These are phyloP conservation scores for Aspergillus flavus DNA, from an alignment of 2,329 filamentous ascomycete species.

Conservation along the genomic window DNA sequence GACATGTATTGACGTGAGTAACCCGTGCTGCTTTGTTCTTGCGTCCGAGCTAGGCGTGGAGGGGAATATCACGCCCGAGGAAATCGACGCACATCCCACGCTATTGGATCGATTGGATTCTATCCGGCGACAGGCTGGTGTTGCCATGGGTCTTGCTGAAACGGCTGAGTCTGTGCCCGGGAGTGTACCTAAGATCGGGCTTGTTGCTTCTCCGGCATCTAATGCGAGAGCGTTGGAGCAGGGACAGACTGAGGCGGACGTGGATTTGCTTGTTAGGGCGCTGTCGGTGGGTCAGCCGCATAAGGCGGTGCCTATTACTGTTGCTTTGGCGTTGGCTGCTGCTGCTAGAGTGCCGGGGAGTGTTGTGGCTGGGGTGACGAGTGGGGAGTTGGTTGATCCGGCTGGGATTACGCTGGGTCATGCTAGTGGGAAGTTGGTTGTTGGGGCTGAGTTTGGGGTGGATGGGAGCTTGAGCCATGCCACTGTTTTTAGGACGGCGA, in stretches of 20 bases:
- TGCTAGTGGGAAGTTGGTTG: conserved; percentile 50
- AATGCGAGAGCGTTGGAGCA: conserved; percentile 10
- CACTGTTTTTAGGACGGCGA: conserved; percentile 52
- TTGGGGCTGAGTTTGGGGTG: conserved; percentile 44
- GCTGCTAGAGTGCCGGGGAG: conserved; percentile 50
- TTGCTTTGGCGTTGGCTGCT: conserved; percentile 54
- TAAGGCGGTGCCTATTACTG: conserved; percentile 59
- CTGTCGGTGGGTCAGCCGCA: conserved; percentile 61
- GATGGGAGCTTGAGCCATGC: conserved; percentile 40
- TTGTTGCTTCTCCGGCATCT: conserved; percentile 47
- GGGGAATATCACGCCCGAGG: conserved; percentile 53
- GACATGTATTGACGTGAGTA: conserved; percentile 65
- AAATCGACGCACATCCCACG: conserved; percentile 51
- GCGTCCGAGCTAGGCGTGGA: conserved; percentile 53
- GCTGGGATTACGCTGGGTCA: conserved; percentile 48
- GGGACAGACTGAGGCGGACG: conserved; percentile 17
- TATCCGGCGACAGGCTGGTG: conserved; percentile 60
- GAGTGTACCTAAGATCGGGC: conserved; percentile 63
- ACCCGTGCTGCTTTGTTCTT: conserved; percentile 65
- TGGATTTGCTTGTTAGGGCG: conserved; percentile 50
- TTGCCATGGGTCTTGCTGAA: conserved; percentile 62
- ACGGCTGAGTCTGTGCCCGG: conserved; percentile 52
- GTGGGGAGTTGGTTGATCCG: conserved; percentile 26
- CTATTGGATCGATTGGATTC: conserved; percentile 55
- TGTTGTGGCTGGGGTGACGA: conserved; percentile 40